Percentiles rank a stretch among this genome's conserved stretches.
Evolutionary conservation across 108 stramenopile species (phyloP).

Genomic region (Heterococcus sp.): DNA sequence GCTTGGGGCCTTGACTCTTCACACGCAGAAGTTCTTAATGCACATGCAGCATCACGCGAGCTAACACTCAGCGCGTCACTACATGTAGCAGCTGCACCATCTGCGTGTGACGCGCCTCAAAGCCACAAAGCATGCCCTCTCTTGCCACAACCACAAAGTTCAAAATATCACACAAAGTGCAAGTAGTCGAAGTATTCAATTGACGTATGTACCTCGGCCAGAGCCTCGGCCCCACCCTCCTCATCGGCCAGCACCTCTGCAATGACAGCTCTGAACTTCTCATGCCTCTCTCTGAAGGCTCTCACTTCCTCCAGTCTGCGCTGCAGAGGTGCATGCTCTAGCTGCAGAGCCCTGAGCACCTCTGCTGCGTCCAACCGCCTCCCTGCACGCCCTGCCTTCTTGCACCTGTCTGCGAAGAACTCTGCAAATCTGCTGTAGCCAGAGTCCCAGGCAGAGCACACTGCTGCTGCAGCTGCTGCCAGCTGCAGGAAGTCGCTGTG

Average conservation of each 20-base stretch:
- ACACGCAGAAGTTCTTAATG: no score
- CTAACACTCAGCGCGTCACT: no score
- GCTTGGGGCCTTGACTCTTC: no score
- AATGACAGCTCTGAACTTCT: conserved; percentile 20
- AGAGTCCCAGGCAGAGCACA: conserved; percentile 57
- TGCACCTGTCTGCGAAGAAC: conserved; percentile 46
- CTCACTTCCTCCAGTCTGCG: conserved; percentile 28
- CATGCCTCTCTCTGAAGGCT: conserved; percentile 26
- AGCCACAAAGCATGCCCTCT: no score
- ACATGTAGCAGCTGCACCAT: no score
- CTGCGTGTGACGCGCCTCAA: no score
- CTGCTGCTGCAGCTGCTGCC: conserved; percentile 20
- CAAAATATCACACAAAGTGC: no score
- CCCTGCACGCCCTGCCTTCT: conserved; percentile 65
- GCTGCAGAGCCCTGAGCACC: conserved; percentile 13
- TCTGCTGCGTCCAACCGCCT: conserved; percentile 5
- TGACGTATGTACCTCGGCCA: conserved; percentile 18
- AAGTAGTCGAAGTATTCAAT: no score
- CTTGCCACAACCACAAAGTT: no score
- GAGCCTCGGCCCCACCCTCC: conserved; percentile 6
- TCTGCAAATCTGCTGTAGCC: conserved; percentile 56
- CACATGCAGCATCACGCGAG: no score
- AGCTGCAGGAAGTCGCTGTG: conserved; percentile 39
- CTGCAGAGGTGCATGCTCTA: conserved; percentile 21
- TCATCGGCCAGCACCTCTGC: conserved; percentile 33